A percentile compares a stretch with the other conserved stretches of the same genome.
Evolutionary conservation across 805 yeast genomes (phyloP).

Genomic region (Millerozyma acaciae): DNA sequence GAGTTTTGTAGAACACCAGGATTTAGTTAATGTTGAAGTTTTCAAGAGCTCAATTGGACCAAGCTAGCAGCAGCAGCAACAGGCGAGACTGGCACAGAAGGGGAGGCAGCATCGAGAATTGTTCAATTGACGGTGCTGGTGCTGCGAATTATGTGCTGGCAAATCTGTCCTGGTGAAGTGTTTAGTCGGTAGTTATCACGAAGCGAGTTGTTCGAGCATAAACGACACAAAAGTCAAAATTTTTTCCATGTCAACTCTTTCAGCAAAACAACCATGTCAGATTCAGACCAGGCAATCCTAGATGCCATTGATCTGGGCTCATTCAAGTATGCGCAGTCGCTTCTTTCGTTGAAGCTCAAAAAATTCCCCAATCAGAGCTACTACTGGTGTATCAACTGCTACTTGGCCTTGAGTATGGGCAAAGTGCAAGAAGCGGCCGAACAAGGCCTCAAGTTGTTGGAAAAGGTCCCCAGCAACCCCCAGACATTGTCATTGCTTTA

Average conservation of each 20-base stretch:
- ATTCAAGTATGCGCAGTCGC: conserved; percentile 48
- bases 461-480: conserved; percentile 51
- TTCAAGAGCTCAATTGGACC: too few species aligned
- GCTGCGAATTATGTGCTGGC: not conserved
- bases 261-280: conserved; percentile 13
- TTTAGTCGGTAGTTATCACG: conserved; percentile 1
- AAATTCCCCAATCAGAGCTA: conserved; percentile 57
- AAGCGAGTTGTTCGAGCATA: too few species aligned
- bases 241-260: too few species aligned
- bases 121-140: too few species aligned
- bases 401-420: conserved; percentile 31
- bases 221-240: too few species aligned
- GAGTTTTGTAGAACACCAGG: too few species aligned
- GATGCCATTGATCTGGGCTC: conserved; percentile 51
- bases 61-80: too few species aligned
- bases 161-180: not conserved
- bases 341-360: conserved; percentile 45
- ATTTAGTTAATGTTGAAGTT: too few species aligned
- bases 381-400: conserved; percentile 44
- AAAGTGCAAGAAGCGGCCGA: conserved; percentile 28
- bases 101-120: too few species aligned
- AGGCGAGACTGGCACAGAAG: too few species aligned
- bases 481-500: conserved; percentile 47
- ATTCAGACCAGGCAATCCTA: conserved; percentile 26
- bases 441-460: conserved; percentile 23